These are phyloP conservation scores for Drechslerella coelobrocha DNA, from an alignment of 2,329 filamentous ascomycete genomes.

Conservation along the genomic window DNA sequence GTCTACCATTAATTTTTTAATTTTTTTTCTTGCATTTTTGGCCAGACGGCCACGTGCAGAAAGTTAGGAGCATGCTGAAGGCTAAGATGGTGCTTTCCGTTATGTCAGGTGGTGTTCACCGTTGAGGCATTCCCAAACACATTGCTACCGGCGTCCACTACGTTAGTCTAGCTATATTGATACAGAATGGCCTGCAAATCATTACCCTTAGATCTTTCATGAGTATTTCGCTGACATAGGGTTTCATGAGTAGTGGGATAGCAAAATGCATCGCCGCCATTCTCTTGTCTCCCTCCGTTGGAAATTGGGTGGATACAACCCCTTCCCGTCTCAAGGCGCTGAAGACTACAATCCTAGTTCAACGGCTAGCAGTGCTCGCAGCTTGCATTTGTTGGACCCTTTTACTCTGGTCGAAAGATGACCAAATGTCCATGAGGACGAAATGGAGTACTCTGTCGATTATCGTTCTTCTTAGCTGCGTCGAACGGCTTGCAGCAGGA, in stretches of 20 bases:
- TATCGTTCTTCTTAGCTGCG: conserved; percentile 58
- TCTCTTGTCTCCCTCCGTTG: conserved; percentile 59
- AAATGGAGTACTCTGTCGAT: conserved; percentile 56
- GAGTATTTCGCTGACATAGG: too few species aligned
- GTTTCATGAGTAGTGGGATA: conserved; percentile 55
- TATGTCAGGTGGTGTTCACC: conserved; percentile 39
- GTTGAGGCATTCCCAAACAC: conserved; percentile 36
- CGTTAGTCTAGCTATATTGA: conserved; percentile 17
- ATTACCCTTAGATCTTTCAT: too few species aligned
- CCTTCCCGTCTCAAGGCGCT: conserved; percentile 60
- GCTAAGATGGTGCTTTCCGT: not conserved
- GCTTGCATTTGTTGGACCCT: conserved; percentile 60
- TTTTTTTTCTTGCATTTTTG: not conserved
- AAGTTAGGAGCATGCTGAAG: too few species aligned
- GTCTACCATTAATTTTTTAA: conserved; percentile 51
- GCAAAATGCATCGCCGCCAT: conserved; percentile 59
- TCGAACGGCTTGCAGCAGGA: conserved; percentile 60
- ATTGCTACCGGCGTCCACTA: conserved; percentile 26
- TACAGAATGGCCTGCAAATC: conserved; percentile 19
- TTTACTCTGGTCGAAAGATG: conserved; percentile 53
- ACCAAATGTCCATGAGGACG: not conserved
- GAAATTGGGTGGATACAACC: conserved; percentile 60
- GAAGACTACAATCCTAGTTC: conserved; percentile 59
- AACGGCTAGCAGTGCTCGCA: conserved; percentile 59
- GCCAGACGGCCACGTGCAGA: too few species aligned